Base-by-base conservation (phyloP, 306 rosid genomes). In the Rosa lucieae region DNA sequence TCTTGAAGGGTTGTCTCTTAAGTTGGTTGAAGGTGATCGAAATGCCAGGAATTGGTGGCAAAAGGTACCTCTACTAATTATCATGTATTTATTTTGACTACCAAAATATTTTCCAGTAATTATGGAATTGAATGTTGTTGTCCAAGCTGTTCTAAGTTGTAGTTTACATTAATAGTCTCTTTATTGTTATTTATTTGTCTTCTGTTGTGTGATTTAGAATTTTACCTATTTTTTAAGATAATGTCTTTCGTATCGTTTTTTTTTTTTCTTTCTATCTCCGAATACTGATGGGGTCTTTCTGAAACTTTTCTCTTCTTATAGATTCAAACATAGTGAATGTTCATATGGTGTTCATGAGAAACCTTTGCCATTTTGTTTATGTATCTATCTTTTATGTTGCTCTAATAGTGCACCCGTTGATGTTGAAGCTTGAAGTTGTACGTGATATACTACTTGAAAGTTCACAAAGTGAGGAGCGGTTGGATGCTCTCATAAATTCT, bases 31-130 rank as follows among this genome's bases (percentile, higher is more conserved):
- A 84, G 92, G 87, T 73, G 99, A 95, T 86, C 92, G 81, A 87
- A 82, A 73, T 59, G 92, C 92, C 1, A 91, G 97, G 97, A 95
- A 88, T 82, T 95, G 99, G 99, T 75, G 98, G 98, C 86, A 56
- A 86, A 95, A 95, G 94, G 99, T 94, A 94, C 61, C 21, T 29
- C 67, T 26, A 15, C 46, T 58, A 46, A 52, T 73, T 44, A 42
- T 13, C 13, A 67, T 65, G 17, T 47, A 32, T 70, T 61, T 39
- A 1, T n/a, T 10, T 73, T 47, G 79, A 1, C 8, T 21, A 3
- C 17, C 23, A 53, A 55, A 62, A 29, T 18, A 62, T 67, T 1
- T 76, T 35, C 15, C 37, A 44, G 51, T 9, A 17, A 13, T 59
- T 70, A 23, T n/a, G 17, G 18, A 46, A 42, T 18, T 62, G 12